These are phyloP conservation scores for Mycena olivaceomarginata DNA, from an alignment of 768 basidiomycete species.

Conservation along the genomic window DNA sequence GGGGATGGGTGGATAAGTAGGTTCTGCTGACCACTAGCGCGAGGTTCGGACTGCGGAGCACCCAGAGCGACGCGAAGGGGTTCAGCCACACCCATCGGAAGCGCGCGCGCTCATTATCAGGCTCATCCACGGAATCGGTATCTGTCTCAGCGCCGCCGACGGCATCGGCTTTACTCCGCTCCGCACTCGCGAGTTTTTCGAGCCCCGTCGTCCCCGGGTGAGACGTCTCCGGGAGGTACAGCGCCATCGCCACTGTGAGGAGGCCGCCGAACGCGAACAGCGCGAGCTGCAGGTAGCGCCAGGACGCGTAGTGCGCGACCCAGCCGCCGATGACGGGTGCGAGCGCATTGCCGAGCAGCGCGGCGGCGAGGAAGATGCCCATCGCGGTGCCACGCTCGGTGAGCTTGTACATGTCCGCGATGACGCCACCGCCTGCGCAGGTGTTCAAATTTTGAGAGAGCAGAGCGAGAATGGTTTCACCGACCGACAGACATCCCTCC, in stretches of 20 bases:
- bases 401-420: constrained; percentile 80
- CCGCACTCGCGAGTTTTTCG: constrained; percentile 61
- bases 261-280: constrained; percentile 64
- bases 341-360: constrained; percentile 75
- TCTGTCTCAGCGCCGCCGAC: too few relatives aligned
- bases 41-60: constrained; percentile 78
- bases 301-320: constrained; percentile 77
- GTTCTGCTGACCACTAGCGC: constrained; percentile 67
- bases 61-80: constrained; percentile 69
- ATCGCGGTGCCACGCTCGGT: constrained; percentile 73
- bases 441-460: background rate
- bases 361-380: constrained; percentile 64
- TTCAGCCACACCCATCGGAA: constrained; percentile 70
- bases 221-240: constrained; percentile 80
- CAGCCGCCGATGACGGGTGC: constrained; percentile 78
- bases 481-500: constrained; percentile 71
- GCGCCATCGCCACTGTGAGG: constrained; percentile 60
- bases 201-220: constrained; percentile 76
- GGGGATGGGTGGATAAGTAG: background rate
- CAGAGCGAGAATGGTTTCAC: background rate
- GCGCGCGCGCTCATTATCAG: background rate
- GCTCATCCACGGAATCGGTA: too few relatives aligned
- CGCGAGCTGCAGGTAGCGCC: constrained; percentile 75
- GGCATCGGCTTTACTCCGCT: background rate
- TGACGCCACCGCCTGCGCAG: constrained; percentile 63